Percentiles rank a stretch among this genome's conserved stretches.
These are phyloP conservation scores for Zizania latifolia DNA, from an alignment of 176 grass and related monocot genomes.

Conservation along the genomic window DNA sequence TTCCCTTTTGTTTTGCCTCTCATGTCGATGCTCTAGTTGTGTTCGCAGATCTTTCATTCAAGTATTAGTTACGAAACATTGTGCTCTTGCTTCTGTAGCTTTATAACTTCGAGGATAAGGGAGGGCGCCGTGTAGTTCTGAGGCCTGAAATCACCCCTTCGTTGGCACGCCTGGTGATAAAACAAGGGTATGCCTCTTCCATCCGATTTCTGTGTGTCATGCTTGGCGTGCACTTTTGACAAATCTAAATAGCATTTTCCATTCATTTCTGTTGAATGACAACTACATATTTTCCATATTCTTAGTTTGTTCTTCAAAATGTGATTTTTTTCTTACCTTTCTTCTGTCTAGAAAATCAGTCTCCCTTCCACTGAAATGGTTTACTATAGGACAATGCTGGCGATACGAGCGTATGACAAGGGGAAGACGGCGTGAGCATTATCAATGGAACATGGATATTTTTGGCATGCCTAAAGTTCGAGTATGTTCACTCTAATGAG, in stretches of 20 bases:
- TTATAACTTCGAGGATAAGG: slow-evolving; percentile 92
- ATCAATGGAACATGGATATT: slow-evolving; percentile 98
- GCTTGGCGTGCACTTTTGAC: neutral
- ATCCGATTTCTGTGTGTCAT: neutral
- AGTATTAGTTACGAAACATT: neutral
- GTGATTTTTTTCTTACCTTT: slow-evolving; percentile 31
- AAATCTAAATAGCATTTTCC: neutral
- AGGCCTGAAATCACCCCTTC: slow-evolving; percentile 93
- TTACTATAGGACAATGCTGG: slow-evolving; percentile 97
- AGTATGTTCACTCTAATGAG: slow-evolving; percentile 28
- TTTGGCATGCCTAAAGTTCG: slow-evolving; percentile 79
- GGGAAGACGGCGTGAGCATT: slow-evolving; percentile 88
- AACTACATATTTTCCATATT: neutral
- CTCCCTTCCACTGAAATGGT: slow-evolving; percentile 95
- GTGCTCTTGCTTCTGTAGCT: slow-evolving; percentile 32
- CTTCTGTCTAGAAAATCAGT: slow-evolving; percentile 77
- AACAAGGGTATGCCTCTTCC: slow-evolving; percentile 60
- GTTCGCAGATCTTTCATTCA: neutral
- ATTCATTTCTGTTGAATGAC: neutral
- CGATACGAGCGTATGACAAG: slow-evolving; percentile 91
- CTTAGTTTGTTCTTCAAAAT: neutral
- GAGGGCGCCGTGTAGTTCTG: slow-evolving; percentile 76
- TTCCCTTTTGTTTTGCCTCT: neutral
- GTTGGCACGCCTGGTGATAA: slow-evolving; percentile 80
- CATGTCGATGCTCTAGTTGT: neutral